These are phyloP conservation scores for Akanthomyces muscarius DNA, from an alignment of 2,329 filamentous ascomycete species.

Conservation along the genomic window DNA sequence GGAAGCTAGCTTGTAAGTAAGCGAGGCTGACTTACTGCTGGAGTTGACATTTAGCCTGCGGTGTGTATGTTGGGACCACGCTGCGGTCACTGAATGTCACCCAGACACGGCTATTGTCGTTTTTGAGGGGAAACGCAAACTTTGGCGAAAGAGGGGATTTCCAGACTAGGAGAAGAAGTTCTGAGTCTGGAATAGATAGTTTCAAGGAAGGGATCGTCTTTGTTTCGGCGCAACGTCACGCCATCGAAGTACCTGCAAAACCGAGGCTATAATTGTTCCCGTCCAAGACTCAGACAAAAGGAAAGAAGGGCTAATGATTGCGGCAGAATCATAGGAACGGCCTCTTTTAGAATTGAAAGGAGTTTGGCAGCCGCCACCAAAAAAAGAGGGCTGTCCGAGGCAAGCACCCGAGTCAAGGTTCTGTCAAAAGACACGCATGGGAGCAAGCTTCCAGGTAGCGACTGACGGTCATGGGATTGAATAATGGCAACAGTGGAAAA, in stretches of 20 bases:
- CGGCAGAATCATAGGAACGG: conserved; percentile 9
- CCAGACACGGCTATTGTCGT: neutral
- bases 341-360: neutral
- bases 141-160: too few species aligned
- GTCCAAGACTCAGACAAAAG: conserved; percentile 6
- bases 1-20: neutral
- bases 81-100: neutral
- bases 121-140: neutral
- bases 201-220: neutral
- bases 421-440: conserved; percentile 8
- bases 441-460: neutral
- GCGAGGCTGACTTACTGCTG: conserved; percentile 27
- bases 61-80: conserved; percentile 9
- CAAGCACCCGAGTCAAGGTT: conserved; percentile 11
- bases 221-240: neutral
- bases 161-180: neutral
- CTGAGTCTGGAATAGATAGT: neutral
- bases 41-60: conserved; percentile 30
- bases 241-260: neutral
- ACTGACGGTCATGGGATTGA: neutral
- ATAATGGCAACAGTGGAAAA: neutral
- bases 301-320: neutral
- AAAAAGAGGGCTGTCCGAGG: conserved; percentile 1
- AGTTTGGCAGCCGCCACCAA: neutral
- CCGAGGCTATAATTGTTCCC: conserved; percentile 4